Percentiles rank a stretch among this genome's conserved stretches.
Conservation (phyloP, 805 yeast species). For the Blastobotrys muscicola region DNA sequence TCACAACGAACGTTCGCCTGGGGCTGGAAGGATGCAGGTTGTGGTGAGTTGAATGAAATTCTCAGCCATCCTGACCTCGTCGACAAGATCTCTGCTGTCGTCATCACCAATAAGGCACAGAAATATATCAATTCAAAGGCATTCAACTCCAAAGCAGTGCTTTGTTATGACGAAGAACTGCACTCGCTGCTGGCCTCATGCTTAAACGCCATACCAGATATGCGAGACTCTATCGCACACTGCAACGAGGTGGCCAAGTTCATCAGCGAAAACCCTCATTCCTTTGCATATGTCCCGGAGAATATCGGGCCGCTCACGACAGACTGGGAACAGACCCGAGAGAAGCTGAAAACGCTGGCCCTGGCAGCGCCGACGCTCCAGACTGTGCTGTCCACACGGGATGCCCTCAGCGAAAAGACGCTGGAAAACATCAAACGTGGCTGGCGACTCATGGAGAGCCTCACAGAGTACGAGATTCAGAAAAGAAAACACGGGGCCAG, state of each 20-base stretch:
- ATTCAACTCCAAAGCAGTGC: too few species aligned
- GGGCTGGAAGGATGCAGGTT: conserved; percentile 1
- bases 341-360: too few species aligned
- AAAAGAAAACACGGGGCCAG: too few species aligned
- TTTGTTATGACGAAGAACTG: conserved; percentile 2
- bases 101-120: conserved; percentile 1
- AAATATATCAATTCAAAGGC: background rate
- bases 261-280: background rate
- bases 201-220: background rate
- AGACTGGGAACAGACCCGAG: too few species aligned
- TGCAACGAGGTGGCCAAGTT: background rate
- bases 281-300: too few species aligned
- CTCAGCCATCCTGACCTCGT: background rate
- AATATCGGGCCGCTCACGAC: too few species aligned
- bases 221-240: background rate
- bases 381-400: too few species aligned
- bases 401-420: too few species aligned
- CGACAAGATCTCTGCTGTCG: background rate
- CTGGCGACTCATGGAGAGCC: too few species aligned
- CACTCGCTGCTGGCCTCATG: background rate
- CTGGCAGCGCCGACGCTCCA: too few species aligned
- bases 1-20: background rate
- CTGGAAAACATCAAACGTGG: too few species aligned
- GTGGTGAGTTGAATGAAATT: background rate
- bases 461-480: too few species aligned